A percentile compares a stretch with the other conserved stretches of the same genome.
These are phyloP conservation scores for Cyanidioschyzon merolae DNA, from an alignment of 23 red algal genomes.

Conservation along the genomic window DNA sequence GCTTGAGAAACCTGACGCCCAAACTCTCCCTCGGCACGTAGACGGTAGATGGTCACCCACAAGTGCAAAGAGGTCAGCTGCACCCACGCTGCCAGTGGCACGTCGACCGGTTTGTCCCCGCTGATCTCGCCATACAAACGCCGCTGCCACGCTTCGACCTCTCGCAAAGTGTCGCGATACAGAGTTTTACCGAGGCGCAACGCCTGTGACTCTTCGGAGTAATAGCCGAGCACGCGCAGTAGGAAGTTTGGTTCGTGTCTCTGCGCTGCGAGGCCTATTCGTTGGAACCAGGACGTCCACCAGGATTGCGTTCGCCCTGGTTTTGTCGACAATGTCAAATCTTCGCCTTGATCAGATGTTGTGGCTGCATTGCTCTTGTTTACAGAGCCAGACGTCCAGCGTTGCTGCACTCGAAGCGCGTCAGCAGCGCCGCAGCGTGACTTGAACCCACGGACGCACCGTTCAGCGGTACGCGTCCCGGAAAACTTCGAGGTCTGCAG, in stretches of 20 bases:
- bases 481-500: too few relatives aligned
- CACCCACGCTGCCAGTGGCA: background rate
- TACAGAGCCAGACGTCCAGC: too few relatives aligned
- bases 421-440: too few relatives aligned
- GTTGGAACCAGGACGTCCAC: background rate
- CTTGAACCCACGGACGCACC: too few relatives aligned
- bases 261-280: background rate
- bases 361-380: too few relatives aligned
- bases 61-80: background rate
- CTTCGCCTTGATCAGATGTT: too few relatives aligned
- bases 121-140: background rate
- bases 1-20: background rate
- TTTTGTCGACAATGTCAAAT: background rate
- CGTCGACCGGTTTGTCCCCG: background rate
- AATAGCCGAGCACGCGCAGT: constrained; percentile 4
- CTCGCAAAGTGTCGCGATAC: background rate
- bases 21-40: background rate
- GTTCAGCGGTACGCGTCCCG: too few relatives aligned
- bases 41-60: constrained; percentile 5
- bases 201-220: background rate
- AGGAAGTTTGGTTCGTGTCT: background rate
- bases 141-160: background rate
- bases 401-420: too few relatives aligned
- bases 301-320: background rate
- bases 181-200: background rate